A percentile compares a stretch with the other conserved stretches of the same genome.
These are phyloP conservation scores for Annulohypoxylon bovei DNA, from an alignment of 495 filamentous ascomycete species.

Conservation along the genomic window DNA sequence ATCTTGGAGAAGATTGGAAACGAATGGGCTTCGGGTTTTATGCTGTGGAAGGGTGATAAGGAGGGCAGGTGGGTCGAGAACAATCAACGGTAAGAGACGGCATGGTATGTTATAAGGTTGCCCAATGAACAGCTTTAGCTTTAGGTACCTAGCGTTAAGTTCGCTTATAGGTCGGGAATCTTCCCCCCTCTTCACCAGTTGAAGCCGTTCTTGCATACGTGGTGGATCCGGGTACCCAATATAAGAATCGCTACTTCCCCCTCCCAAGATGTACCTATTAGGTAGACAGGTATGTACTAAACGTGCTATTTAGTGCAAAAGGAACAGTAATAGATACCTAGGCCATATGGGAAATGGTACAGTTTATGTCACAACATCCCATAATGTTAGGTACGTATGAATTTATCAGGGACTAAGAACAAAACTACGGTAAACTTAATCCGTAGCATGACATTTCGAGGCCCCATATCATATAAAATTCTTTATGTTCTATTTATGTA, in stretches of 20 bases:
- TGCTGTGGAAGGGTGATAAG: neutral
- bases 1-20: neutral
- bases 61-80: neutral
- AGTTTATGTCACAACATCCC: neutral
- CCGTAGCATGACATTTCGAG: neutral
- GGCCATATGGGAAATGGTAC: neutral
- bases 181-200: neutral
- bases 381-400: neutral
- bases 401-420: neutral
- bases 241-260: neutral
- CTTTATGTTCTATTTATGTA: neutral
- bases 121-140: neutral
- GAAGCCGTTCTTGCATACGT: neutral
- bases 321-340: neutral
- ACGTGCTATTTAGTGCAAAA: neutral
- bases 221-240: neutral
- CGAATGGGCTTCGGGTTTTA: neutral
- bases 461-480: neutral
- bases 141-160: too few relatives aligned
- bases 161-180: neutral
- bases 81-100: neutral
- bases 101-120: neutral
- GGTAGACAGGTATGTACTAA: neutral
- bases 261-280: neutral
- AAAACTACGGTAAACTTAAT: neutral